Conservation (phyloP, 768 basidiomycete genomes). For the Pluteus cervinus region DNA sequence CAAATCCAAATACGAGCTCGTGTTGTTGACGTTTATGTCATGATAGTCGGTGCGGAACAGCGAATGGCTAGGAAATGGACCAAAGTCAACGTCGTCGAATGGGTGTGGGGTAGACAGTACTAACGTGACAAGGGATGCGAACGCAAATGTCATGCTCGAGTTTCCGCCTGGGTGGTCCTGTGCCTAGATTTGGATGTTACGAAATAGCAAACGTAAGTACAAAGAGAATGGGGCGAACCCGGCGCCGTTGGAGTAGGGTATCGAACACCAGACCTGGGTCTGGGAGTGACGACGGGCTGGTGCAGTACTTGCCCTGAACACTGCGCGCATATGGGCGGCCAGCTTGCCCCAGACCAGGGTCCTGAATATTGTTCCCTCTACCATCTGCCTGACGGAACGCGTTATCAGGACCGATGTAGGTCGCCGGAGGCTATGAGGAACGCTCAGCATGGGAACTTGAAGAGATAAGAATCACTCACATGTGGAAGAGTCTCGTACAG, state of each 20-base stretch:
- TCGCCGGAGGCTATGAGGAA: slow-evolving; percentile 4
- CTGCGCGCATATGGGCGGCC: slow-evolving; percentile 48
- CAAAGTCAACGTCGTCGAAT: neutral
- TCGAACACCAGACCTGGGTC: slow-evolving; percentile 62
- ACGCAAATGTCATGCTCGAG: slow-evolving; percentile 60
- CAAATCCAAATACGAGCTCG: slow-evolving; percentile 52
- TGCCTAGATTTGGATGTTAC: slow-evolving; percentile 19
- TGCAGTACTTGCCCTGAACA: slow-evolving; percentile 36
- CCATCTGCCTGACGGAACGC: slow-evolving; percentile 45
- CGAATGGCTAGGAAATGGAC: slow-evolving; percentile 32
- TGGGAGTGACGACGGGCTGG: slow-evolving; percentile 39
- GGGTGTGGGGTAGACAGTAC: neutral
- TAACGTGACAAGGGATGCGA: slow-evolving; percentile 52
- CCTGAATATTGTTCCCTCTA: slow-evolving; percentile 37
- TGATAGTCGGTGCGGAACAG: slow-evolving; percentile 43
- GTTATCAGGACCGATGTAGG: slow-evolving; percentile 19
- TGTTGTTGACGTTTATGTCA: slow-evolving; percentile 42
- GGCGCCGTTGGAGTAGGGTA: slow-evolving; percentile 38
- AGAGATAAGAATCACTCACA: slow-evolving; percentile 26
- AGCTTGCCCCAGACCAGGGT: slow-evolving; percentile 43
- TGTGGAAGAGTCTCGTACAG: slow-evolving; percentile 60
- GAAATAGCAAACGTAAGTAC: slow-evolving; percentile 18
- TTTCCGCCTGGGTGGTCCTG: slow-evolving; percentile 48
- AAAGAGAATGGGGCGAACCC: slow-evolving; percentile 26
- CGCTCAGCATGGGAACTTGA: neutral